These are phyloP conservation scores for Zea luxurians DNA, from an alignment of 176 grass and related monocot species.

Conservation along the genomic window DNA sequence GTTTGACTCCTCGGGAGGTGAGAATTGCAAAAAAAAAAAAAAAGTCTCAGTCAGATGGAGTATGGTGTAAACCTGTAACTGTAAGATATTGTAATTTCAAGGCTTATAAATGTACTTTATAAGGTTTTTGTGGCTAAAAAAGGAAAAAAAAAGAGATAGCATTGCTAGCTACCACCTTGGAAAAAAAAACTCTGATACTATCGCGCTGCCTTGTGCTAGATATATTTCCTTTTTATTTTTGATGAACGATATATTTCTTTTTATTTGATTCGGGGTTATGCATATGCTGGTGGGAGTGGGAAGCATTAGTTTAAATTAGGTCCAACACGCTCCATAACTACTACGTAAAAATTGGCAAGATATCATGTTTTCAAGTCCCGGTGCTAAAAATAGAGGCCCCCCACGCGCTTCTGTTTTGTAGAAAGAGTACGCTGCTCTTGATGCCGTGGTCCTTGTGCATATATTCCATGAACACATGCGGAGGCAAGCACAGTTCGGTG, in stretches of 20 bases:
- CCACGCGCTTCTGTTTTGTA: slow-evolving; percentile 33
- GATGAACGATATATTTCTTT: background rate
- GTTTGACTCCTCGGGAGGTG: background rate
- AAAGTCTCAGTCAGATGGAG: background rate
- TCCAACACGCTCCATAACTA: slow-evolving; percentile 11
- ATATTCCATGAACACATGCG: slow-evolving; percentile 75
- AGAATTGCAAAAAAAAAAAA: no score
- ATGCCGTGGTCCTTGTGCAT: slow-evolving; percentile 82
- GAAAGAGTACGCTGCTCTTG: slow-evolving; percentile 97
- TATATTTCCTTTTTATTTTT: background rate
- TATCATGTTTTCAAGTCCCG: background rate
- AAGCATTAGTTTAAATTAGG: slow-evolving; percentile 3
- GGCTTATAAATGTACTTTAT: background rate
- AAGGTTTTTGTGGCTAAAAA: background rate
- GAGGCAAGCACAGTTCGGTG: slow-evolving; percentile 59
- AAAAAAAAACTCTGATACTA: background rate
- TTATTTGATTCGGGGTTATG: slow-evolving; percentile 10
- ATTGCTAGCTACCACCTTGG: background rate
- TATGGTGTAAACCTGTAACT: background rate
- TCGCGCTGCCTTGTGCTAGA: background rate
- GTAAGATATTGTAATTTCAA: slow-evolving; percentile 7
- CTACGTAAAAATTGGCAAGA: background rate
- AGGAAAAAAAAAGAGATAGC: background rate
- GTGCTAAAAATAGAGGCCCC: background rate
- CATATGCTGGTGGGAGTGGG: background rate